phyloP scores from a whole-genome alignment of 176 grass and related monocot genomes.

The Puya raimondii region DNA sequence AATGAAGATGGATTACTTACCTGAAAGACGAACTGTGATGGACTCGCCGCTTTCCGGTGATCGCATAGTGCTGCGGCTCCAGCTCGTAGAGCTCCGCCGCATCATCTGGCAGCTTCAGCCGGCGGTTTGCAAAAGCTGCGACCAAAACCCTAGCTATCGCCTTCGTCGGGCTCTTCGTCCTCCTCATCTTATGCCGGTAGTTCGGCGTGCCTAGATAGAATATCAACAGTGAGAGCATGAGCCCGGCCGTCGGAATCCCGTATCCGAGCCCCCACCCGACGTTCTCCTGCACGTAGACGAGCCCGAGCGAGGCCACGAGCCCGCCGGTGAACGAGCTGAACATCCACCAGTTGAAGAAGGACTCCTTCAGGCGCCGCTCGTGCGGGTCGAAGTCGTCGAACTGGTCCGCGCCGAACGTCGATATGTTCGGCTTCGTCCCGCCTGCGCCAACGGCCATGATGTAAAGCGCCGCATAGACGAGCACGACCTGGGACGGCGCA shows the following conservation, averaged over 20 bases:
- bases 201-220: slow-evolving; percentile 55
- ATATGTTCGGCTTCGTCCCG: slow-evolving; percentile 84
- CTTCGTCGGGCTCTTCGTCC: slow-evolving; percentile 27
- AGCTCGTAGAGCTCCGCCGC: slow-evolving; percentile 30
- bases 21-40: slow-evolving; percentile 25
- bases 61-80: slow-evolving; percentile 23
- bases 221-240: slow-evolving; percentile 31
- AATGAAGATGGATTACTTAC: slow-evolving; percentile 3
- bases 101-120: not conserved
- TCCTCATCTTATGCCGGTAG: slow-evolving; percentile 46
- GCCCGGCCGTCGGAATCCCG: slow-evolving; percentile 43
- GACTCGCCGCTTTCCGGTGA: slow-evolving; percentile 36
- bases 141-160: slow-evolving; percentile 21
- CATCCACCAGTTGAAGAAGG: slow-evolving; percentile 95
- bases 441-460: slow-evolving; percentile 51
- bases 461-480: slow-evolving; percentile 60
- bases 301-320: slow-evolving; percentile 41
- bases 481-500: slow-evolving; percentile 28
- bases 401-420: slow-evolving; percentile 76
- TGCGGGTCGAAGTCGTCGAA: slow-evolving; percentile 55
- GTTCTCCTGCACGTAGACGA: slow-evolving; percentile 68
- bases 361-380: slow-evolving; percentile 35
- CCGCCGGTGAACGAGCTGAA: slow-evolving; percentile 59
- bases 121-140: slow-evolving; percentile 27
- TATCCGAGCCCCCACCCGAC: slow-evolving; percentile 61